Conservation (phyloP, 2,329 filamentous ascomycete species). For the Aspergillus hiratsukae region DNA sequence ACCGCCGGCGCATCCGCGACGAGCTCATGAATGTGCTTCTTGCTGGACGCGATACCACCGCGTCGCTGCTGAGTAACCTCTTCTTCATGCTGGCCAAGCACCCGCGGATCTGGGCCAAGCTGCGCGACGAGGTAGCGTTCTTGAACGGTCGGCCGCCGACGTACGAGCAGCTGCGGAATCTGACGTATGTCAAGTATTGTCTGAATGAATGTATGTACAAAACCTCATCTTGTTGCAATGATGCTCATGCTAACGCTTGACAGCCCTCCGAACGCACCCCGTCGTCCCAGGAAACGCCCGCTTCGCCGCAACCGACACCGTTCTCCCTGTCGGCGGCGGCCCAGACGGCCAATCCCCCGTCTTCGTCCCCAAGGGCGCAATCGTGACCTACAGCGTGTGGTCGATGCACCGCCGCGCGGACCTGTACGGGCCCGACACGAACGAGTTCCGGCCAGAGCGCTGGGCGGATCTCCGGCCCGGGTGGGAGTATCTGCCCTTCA, state of each 20-base stretch:
- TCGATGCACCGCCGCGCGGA: slow-evolving; percentile 63
- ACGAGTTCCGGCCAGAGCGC: slow-evolving; percentile 43
- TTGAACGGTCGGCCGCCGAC: neutral
- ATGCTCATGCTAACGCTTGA: slow-evolving; percentile 9
- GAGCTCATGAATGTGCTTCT: slow-evolving; percentile 45
- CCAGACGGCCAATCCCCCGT: slow-evolving; percentile 54
- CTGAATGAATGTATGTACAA: neutral
- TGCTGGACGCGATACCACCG: slow-evolving; percentile 48
- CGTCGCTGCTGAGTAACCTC: slow-evolving; percentile 31
- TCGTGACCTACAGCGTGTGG: slow-evolving; percentile 61
- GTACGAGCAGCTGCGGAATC: neutral
- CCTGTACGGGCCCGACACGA: slow-evolving; percentile 37
- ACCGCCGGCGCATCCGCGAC: slow-evolving; percentile 37
- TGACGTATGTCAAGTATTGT: neutral
- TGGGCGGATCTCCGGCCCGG: slow-evolving; percentile 30
- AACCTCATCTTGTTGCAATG: neutral
- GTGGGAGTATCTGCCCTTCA: slow-evolving; percentile 26
- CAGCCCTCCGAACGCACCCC: slow-evolving; percentile 32
- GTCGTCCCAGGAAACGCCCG: slow-evolving; percentile 36
- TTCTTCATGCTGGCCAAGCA: slow-evolving; percentile 42
- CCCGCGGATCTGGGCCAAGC: slow-evolving; percentile 25
- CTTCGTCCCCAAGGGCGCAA: slow-evolving; percentile 58
- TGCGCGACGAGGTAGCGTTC: slow-evolving; percentile 21
- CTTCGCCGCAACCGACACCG: slow-evolving; percentile 27
- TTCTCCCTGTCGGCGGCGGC: slow-evolving; percentile 49